Evolutionary conservation across 73 alveolate species (phyloP), one percentile per base, ranked within the genome.

Genomic region (Paramecium sexaurelia): DNA sequence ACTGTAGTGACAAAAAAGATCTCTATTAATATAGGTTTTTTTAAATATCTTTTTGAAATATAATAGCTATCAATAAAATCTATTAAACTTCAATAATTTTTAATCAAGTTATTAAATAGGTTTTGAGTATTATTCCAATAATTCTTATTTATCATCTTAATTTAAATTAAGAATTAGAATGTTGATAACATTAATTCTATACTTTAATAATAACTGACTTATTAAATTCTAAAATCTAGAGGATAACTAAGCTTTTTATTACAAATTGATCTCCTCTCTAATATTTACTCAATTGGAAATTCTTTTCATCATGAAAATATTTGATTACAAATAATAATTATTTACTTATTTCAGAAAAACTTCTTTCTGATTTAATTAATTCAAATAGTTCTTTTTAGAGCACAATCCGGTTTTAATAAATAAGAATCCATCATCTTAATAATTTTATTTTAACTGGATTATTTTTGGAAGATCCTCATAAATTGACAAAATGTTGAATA

Each of bases 371-470:
- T 29, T 11, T 33, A 19, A 97, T 97, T 24, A 95, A 98, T 55
- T 97, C 97, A 89, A 94, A 96, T 55, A 96, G 94, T 87, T 96
- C 98, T 35, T 97, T 97, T 33, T 98, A 67, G 93, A 92, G 91
- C 99, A 96, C n/a, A 95, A 39, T 92, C 95, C 98, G 39, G 97
- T 95, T 11, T 94, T 95, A 33, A 96, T 95, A 92, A 83, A 96
- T 56, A 92, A 95, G 55, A 96, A 66, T 85, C 93, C 95, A 92
- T 96, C 98, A 89, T 93, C 97, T 85, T 96, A 94, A 85, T 94
- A 96, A 92, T 92, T 95, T 84, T 96, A 97, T 88, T 89, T 95
- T 92, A 96, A 95, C 85, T 96, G 94, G 92, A 96, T 95, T 45
- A 96, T 96, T 67, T 96, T 96, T 6, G 99, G 98, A 67, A 94